Evolutionary conservation across 73 alveolate species (phyloP).

Genomic region (Loxodes magnus): DNA sequence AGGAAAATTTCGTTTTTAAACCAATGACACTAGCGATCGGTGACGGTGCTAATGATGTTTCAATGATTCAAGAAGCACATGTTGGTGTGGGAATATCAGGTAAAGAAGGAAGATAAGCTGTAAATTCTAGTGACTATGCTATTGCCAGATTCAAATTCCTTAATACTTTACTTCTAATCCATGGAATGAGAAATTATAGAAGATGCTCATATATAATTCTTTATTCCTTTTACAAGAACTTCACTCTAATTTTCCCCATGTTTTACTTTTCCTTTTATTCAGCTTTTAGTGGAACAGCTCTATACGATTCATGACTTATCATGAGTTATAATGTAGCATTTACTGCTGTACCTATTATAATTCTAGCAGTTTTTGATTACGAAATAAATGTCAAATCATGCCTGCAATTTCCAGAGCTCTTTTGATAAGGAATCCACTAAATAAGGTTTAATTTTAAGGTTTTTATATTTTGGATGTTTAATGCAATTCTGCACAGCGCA

Average conservation of each 20-base stretch:
- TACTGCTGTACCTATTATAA: conserved; percentile 72
- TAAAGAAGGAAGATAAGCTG: conserved; percentile 68
- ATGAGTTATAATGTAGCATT: conserved; percentile 70
- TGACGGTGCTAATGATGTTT: conserved; percentile 85
- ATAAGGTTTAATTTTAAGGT: background rate
- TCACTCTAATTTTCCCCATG: conserved; percentile 53
- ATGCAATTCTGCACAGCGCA: background rate
- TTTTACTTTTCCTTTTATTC: conserved; percentile 60
- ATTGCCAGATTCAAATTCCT: conserved; percentile 66
- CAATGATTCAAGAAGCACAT: conserved; percentile 22
- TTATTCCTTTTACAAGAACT: conserved; percentile 71
- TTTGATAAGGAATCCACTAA: background rate
- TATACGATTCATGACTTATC: conserved; percentile 75
- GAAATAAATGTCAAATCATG: conserved; percentile 4
- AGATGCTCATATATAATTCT: conserved; percentile 52
- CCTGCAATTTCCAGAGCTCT: background rate
- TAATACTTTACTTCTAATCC: conserved; percentile 65
- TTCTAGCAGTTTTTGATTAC: conserved; percentile 67
- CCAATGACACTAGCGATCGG: conserved; percentile 56
- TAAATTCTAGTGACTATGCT: conserved; percentile 73
- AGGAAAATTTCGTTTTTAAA: conserved; percentile 14
- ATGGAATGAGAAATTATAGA: conserved; percentile 85
- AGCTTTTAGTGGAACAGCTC: conserved; percentile 81
- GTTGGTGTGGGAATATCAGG: conserved; percentile 12
- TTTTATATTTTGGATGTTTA: background rate